These are phyloP conservation scores for Fusarium mexicanum DNA, from an alignment of 2,329 filamentous ascomycete species.

Conservation along the genomic window DNA sequence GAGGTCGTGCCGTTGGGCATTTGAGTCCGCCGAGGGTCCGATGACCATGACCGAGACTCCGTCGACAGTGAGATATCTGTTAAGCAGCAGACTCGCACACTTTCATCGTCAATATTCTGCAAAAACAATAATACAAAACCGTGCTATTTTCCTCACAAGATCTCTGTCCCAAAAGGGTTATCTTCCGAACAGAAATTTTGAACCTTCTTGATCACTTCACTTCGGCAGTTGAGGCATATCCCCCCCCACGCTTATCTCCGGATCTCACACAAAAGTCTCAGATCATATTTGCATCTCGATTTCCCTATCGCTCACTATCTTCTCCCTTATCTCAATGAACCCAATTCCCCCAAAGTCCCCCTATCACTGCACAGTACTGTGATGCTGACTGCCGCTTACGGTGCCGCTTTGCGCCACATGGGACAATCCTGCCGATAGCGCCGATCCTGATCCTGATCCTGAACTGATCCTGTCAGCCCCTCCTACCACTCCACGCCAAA, in stretches of 20 bases:
- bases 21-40: background rate
- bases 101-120: background rate
- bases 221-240: background rate
- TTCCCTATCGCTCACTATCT: background rate
- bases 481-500: background rate
- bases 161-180: background rate
- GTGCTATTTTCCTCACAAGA: background rate
- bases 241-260: background rate
- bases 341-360: background rate
- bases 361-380: no score
- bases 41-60: background rate
- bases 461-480: background rate
- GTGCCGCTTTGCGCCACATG: background rate
- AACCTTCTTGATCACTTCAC: background rate
- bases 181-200: background rate
- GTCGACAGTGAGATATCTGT: background rate
- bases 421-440: background rate
- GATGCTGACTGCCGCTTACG: background rate
- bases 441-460: constrained; percentile 7
- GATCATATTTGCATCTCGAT: background rate
- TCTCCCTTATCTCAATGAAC: background rate
- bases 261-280: background rate
- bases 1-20: background rate
- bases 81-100: background rate
- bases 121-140: fast-evolving